Conservation (phyloP, 192 early-diverging fungal species). For the Linderina pennispora region DNA sequence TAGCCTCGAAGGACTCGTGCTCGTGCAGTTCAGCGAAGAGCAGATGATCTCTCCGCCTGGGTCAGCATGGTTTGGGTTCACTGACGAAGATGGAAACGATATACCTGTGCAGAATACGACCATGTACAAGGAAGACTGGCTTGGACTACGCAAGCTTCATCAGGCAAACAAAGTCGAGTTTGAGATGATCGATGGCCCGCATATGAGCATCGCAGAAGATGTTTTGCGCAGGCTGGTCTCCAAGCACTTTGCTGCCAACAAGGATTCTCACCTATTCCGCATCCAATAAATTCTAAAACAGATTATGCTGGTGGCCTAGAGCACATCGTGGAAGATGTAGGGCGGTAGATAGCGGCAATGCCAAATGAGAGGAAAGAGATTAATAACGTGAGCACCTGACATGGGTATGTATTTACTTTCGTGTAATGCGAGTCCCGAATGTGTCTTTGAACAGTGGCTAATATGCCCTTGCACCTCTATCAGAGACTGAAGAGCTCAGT, state of each 20-base stretch:
- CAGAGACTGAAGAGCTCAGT: too few relatives aligned
- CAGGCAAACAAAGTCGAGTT: constrained; percentile 30
- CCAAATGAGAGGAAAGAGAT: too few relatives aligned
- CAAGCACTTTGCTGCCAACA: constrained; percentile 16
- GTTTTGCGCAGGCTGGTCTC: constrained; percentile 16
- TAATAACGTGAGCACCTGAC: too few relatives aligned
- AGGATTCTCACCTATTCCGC: too few relatives aligned
- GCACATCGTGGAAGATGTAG: too few relatives aligned
- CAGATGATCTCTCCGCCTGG: constrained; percentile 62
- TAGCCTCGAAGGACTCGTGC: constrained; percentile 68
- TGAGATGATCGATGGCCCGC: constrained; percentile 22
- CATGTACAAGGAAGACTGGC: constrained; percentile 64
- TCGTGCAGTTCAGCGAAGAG: constrained; percentile 77
- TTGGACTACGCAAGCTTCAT: constrained; percentile 57
- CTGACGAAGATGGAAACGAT: constrained; percentile 49
- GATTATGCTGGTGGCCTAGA: too few relatives aligned
- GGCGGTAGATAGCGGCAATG: too few relatives aligned
- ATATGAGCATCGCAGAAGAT: constrained; percentile 33
- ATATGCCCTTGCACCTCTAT: too few relatives aligned
- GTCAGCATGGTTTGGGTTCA: constrained; percentile 69
- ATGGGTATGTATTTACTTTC: too few relatives aligned
- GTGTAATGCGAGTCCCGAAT: too few relatives aligned
- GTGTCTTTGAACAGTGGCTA: too few relatives aligned
- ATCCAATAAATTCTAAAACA: too few relatives aligned
- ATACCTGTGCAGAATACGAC: constrained; percentile 50